phyloP scores from a whole-genome alignment of 495 filamentous ascomycete genomes.

The Cladorrhinum samala region DNA sequence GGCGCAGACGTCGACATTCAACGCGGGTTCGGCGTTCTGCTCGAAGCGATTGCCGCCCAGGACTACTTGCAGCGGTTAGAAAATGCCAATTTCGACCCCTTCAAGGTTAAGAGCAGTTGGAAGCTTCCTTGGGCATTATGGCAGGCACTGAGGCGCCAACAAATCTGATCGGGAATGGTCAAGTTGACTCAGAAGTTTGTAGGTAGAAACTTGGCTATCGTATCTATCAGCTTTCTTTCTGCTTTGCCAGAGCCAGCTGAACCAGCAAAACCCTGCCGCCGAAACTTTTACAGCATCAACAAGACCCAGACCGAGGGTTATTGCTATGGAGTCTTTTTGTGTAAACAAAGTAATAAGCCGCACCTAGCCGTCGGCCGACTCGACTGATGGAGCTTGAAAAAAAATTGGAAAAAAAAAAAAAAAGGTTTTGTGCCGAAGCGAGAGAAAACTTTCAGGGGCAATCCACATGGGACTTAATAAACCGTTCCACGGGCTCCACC shows the following conservation, averaged over 20 bases:
- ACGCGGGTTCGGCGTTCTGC: constrained; percentile 66
- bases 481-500: not conserved
- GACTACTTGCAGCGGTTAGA: constrained; percentile 76
- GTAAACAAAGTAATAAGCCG: not conserved
- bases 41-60: constrained; percentile 70
- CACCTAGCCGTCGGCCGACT: not conserved
- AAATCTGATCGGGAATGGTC: constrained; percentile 36
- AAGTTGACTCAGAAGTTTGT: too few species aligned
- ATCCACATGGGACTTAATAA: not conserved
- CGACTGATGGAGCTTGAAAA: too few species aligned
- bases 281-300: too few species aligned
- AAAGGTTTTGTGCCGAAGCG: not conserved
- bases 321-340: too few species aligned
- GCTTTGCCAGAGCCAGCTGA: too few species aligned
- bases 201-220: too few species aligned
- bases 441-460: not conserved
- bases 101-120: constrained; percentile 71
- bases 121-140: constrained; percentile 82
- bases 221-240: too few species aligned
- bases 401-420: too few species aligned
- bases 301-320: too few species aligned
- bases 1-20: constrained; percentile 46
- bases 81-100: constrained; percentile 70
- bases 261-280: too few species aligned
- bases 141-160: constrained; percentile 56